phyloP scores from a whole-genome alignment of 1,139 yeast genomes.

The Geotrichum siamense region DNA sequence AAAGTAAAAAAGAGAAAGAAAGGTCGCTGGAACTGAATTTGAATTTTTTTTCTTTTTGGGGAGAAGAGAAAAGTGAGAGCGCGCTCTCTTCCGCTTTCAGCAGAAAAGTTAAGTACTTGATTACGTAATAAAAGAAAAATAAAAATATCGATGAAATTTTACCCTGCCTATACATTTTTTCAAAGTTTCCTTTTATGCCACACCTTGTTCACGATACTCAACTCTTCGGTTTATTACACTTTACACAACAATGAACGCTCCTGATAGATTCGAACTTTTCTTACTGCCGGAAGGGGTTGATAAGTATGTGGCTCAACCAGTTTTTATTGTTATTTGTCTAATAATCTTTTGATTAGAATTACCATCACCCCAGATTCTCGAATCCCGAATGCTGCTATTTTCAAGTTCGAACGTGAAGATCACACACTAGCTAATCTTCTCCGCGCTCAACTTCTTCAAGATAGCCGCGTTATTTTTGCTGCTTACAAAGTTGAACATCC shows the following conservation, averaged over 20 bases:
- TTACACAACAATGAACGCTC: slow-evolving; percentile 70
- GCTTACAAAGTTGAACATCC: slow-evolving; percentile 99
- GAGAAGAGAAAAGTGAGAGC: background rate
- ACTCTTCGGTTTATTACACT: background rate
- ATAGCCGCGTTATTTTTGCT: slow-evolving; percentile 82
- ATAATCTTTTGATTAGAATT: slow-evolving; percentile 49
- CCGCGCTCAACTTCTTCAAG: slow-evolving; percentile 78
- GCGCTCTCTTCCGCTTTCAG: background rate
- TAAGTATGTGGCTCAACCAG: slow-evolving; percentile 29
- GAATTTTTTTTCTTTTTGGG: too few species aligned
- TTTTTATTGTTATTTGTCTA: background rate
- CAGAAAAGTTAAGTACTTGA: background rate
- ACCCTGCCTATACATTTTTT: background rate
- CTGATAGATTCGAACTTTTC: slow-evolving; percentile 95
- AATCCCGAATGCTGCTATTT: slow-evolving; percentile 89
- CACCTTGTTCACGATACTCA: too few species aligned
- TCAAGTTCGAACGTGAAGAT: slow-evolving; percentile 93
- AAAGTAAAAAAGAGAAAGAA: too few species aligned
- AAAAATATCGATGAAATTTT: background rate
- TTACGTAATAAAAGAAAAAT: background rate
- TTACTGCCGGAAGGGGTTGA: slow-evolving; percentile 96
- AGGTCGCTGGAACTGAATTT: too few species aligned
- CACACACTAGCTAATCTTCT: slow-evolving; percentile 90
- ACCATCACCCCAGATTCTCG: slow-evolving; percentile 89
- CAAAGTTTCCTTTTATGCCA: too few species aligned